phyloP scores from a whole-genome alignment of 805 yeast genomes.

The Candida lessepsii region DNA sequence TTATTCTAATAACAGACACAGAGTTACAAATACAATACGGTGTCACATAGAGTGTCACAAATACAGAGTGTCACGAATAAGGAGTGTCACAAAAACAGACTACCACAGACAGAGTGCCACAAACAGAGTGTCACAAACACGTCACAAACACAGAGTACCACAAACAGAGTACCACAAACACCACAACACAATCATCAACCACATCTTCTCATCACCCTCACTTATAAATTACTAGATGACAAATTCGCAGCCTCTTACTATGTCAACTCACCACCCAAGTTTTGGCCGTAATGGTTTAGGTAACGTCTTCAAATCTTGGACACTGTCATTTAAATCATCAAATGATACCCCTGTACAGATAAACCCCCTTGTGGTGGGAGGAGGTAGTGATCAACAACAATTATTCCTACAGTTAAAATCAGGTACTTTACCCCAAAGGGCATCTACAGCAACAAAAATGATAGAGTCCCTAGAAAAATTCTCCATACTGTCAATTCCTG shows the following conservation, averaged over 20 bases:
- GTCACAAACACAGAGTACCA: no score
- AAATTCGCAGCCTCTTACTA: constrained; percentile 1
- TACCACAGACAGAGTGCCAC: no score
- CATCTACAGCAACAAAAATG: constrained; percentile 52
- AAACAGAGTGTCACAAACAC: no score
- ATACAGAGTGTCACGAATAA: no score
- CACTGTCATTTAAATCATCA: constrained; percentile 35
- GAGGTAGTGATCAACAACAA: constrained; percentile 39
- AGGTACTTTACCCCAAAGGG: constrained; percentile 37
- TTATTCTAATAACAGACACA: no score
- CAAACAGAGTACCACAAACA: no score
- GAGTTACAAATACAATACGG: no score
- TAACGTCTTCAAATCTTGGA: constrained; percentile 38
- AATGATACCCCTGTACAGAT: constrained; percentile 32
- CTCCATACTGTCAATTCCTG: constrained; percentile 60
- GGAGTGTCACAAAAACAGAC: no score
- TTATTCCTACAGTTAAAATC: constrained; percentile 38
- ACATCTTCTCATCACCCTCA: no score
- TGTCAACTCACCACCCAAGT: constrained; percentile 29
- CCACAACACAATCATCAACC: no score
- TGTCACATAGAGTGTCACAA: no score
- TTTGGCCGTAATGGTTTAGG: constrained; percentile 34
- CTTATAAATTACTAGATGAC: no score
- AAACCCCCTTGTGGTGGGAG: constrained; percentile 46
- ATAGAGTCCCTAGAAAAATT: constrained; percentile 49